Conservation (phyloP, 2,329 filamentous ascomycete genomes). For the Berkeleyomyces rouxiae region DNA sequence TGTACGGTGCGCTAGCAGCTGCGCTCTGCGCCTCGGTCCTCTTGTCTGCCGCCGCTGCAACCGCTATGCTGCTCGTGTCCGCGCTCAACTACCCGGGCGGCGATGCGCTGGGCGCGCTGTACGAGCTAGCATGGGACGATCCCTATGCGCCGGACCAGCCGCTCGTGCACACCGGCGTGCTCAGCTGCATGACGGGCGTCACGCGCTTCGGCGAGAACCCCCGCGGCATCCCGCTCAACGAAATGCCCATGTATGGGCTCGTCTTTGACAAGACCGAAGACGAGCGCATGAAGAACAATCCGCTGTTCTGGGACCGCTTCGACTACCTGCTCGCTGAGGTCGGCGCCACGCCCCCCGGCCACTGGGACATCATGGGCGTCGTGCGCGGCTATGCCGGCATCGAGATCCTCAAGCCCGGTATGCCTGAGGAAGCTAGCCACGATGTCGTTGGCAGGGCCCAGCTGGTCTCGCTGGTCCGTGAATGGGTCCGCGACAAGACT, state of each 20-base stretch:
- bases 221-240: slow-evolving; percentile 19
- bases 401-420: slow-evolving; percentile 37
- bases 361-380: slow-evolving; percentile 40
- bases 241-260: slow-evolving; percentile 16
- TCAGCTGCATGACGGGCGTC: slow-evolving; percentile 54
- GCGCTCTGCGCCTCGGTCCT: slow-evolving; percentile 42
- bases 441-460: slow-evolving; percentile 31
- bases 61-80: slow-evolving; percentile 57
- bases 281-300: slow-evolving; percentile 24
- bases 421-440: slow-evolving; percentile 13
- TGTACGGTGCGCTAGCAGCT: slow-evolving; percentile 38
- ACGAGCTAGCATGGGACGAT: slow-evolving; percentile 21
- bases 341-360: slow-evolving; percentile 28
- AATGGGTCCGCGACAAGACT: slow-evolving; percentile 28
- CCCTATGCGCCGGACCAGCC: slow-evolving; percentile 21
- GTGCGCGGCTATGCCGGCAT: slow-evolving; percentile 43
- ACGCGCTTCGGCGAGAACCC: slow-evolving; percentile 45
- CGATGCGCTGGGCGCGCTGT: slow-evolving; percentile 48
- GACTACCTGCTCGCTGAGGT: slow-evolving; percentile 46
- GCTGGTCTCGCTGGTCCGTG: slow-evolving; percentile 24
- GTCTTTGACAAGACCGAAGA: slow-evolving; percentile 50
- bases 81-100: slow-evolving; percentile 90
- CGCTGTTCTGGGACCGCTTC: slow-evolving; percentile 44
- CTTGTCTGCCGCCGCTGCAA: slow-evolving; percentile 41
- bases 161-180: slow-evolving; percentile 40